Evolutionary conservation across 257 asterid species (phyloP), one percentile per base, ranked within the genome.

Genomic region (Handroanthus guayacan): DNA sequence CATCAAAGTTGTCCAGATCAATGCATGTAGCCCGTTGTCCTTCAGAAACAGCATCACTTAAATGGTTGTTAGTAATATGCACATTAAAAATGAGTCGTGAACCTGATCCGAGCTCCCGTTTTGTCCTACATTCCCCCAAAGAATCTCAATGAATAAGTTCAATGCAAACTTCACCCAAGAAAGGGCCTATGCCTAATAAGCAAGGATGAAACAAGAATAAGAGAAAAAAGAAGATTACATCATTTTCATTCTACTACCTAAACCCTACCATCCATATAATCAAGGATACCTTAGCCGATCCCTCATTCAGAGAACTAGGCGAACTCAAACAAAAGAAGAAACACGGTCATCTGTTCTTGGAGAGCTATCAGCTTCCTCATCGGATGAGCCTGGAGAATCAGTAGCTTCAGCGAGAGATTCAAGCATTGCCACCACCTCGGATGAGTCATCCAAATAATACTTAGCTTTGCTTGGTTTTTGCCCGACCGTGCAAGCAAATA

Each of bases 401-500:
- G 92, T 72, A 34, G 88, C 96, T n/a, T 90, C 93, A 66, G 97
- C 96, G 41, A 92, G 90, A 80, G 96, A 86, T 77, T 89, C 90
- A 11, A 92, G 96, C 97, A 92, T 88, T 56, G 80, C 79, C 51
- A 88, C 84, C 56, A 90, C 97, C 81, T 92, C 95, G 8, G 94
- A 81, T 10, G 96, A 78, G 79, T 92, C 97, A 39, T 92, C 97
- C 85, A 92, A 81, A 82, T 90, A 92, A 76, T 92, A 90, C 84
- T 90, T 92, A 9, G 96, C 96, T 86, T 92, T 90, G 74, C 97
- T 92, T 6, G 97, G 97, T 83, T 92, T 92, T 81, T 90, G 97
- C 20, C 96, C 97, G 13, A 90, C 96, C 11, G 97, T 92, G 87
- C 97, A 92, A 14, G 89, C 95, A 85, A 88, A 92, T 18, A 92